Conservation (phyloP, 768 basidiomycete species). For the Baorangia bicolor region DNA sequence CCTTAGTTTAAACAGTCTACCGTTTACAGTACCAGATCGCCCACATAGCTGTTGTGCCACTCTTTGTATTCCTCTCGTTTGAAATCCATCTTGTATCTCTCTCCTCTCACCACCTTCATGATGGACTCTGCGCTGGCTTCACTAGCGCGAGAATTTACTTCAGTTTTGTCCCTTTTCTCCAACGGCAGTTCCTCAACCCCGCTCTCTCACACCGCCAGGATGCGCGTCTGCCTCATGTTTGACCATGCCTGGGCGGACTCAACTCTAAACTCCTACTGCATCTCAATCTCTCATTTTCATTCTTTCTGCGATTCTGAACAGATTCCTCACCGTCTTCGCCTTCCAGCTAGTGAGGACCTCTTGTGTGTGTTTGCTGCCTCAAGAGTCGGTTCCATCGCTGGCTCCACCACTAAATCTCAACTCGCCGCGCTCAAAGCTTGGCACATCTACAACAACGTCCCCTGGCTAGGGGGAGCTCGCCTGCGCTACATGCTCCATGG, state of each 20-base stretch:
- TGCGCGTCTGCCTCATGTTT: too few relatives aligned
- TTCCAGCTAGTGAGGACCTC: constrained; percentile 28
- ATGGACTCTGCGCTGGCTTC: too few relatives aligned
- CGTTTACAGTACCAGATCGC: too few relatives aligned
- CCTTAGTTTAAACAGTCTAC: background rate
- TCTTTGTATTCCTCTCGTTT: too few relatives aligned
- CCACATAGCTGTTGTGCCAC: too few relatives aligned
- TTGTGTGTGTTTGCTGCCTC: constrained; percentile 31
- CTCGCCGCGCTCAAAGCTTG: constrained; percentile 27
- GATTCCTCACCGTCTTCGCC: constrained; percentile 5
- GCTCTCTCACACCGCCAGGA: too few relatives aligned
- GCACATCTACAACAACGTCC: constrained; percentile 33
- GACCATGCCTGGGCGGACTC: constrained; percentile 7
- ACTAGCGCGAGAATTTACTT: too few relatives aligned
- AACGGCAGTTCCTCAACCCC: too few relatives aligned
- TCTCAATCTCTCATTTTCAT: background rate
- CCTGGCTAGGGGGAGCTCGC: too few relatives aligned
- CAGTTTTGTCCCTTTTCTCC: too few relatives aligned
- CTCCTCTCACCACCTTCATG: too few relatives aligned
- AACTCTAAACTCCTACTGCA: background rate
- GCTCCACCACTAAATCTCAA: background rate
- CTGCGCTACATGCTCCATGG: constrained; percentile 27
- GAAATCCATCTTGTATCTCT: too few relatives aligned
- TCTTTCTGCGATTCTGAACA: constrained; percentile 22
- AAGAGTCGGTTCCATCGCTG: background rate